Percentiles rank a stretch among this genome's conserved stretches.
Conservation (phyloP, 371 early-diverging fungal species). For the Apophysomyces trapeziformis region DNA sequence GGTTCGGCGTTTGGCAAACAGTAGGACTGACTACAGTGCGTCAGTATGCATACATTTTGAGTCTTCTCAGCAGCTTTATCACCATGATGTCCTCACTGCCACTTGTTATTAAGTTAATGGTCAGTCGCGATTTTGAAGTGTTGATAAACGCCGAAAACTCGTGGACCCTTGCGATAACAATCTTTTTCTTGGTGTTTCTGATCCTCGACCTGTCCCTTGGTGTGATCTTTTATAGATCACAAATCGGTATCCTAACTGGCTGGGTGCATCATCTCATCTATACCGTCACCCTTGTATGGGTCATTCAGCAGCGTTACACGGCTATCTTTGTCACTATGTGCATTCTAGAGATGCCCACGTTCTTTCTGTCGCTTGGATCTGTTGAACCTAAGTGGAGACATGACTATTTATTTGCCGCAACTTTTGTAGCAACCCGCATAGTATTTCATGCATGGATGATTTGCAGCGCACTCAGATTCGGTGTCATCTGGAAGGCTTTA, state of each 20-base stretch:
- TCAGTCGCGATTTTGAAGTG: constrained; percentile 21
- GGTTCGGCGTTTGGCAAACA: constrained; percentile 21
- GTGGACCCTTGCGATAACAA: constrained; percentile 36
- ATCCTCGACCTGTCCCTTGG: constrained; percentile 54
- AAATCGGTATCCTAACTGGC: constrained; percentile 56
- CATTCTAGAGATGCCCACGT: constrained; percentile 44
- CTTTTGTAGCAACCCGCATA: constrained; percentile 43
- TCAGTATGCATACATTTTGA: constrained; percentile 41
- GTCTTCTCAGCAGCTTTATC: constrained; percentile 38
- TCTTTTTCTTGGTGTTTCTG: constrained; percentile 50
- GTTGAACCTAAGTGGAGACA: constrained; percentile 31
- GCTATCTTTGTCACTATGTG: constrained; percentile 44
- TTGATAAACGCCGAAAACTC: constrained; percentile 22
- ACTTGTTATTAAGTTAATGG: constrained; percentile 24
- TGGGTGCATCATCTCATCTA: constrained; percentile 64
- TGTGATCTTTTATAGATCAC: constrained; percentile 43
- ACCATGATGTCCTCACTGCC: constrained; percentile 38
- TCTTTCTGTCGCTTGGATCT: constrained; percentile 44
- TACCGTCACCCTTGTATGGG: constrained; percentile 29
- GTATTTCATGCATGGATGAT: constrained; percentile 48
- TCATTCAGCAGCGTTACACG: constrained; percentile 25
- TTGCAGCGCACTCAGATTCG: constrained; percentile 18
- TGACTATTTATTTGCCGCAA: constrained; percentile 48
- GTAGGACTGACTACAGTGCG: constrained; percentile 24
- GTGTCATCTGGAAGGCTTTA: constrained; percentile 22